phyloP scores from a whole-genome alignment of 768 basidiomycete genomes.

The Tulasnella sp. region DNA sequence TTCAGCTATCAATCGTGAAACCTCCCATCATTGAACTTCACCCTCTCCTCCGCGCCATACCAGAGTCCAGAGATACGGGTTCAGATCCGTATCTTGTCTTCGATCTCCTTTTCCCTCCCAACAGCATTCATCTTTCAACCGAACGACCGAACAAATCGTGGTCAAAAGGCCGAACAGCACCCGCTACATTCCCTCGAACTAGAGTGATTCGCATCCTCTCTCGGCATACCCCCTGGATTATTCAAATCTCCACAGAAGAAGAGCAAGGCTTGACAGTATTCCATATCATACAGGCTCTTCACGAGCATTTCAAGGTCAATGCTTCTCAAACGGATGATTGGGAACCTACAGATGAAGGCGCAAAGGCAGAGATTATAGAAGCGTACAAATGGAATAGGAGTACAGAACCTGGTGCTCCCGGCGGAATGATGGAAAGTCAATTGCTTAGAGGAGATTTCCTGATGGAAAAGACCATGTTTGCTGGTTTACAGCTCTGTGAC shows the following conservation, averaged over 20 bases:
- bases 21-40: constrained; percentile 13
- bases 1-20: constrained; percentile 14
- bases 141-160: constrained; percentile 15
- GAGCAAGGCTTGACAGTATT: constrained; percentile 11
- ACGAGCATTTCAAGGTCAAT: constrained; percentile 15
- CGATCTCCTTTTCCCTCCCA: constrained; percentile 17
- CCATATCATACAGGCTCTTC: constrained; percentile 11
- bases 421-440: constrained; percentile 12
- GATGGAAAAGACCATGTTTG: constrained; percentile 13
- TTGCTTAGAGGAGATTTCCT: constrained; percentile 15
- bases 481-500: constrained; percentile 15
- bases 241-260: constrained; percentile 11
- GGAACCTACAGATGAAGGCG: constrained; percentile 5
- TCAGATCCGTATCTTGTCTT: constrained; percentile 13
- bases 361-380: constrained; percentile 11
- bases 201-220: constrained; percentile 13
- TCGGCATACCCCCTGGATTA: constrained; percentile 14
- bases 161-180: constrained; percentile 16
- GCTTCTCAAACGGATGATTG: constrained; percentile 12
- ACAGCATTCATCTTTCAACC: constrained; percentile 16
- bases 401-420: constrained; percentile 14
- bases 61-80: constrained; percentile 8
- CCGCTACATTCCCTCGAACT: constrained; percentile 17
- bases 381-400: constrained; percentile 17
- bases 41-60: constrained; percentile 11